phyloP scores from a whole-genome alignment of 805 yeast species.

The Candida palmyrensis region DNA sequence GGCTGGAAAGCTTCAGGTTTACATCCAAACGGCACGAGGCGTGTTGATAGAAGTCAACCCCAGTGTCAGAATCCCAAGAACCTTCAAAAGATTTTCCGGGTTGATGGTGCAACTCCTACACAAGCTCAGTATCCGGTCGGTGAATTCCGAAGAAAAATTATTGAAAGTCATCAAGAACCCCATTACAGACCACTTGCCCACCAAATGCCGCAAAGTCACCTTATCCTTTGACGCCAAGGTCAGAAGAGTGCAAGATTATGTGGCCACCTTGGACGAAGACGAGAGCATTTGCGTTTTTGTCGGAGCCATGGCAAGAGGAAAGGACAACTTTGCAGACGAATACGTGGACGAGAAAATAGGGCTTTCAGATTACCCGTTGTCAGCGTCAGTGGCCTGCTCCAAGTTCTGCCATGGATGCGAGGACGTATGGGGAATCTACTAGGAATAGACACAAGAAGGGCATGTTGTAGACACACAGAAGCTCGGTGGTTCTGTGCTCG shows the following conservation, averaged over 20 bases:
- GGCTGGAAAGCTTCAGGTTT: slow-evolving; percentile 95
- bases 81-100: slow-evolving; percentile 96
- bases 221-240: slow-evolving; percentile 90
- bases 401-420: slow-evolving; percentile 98
- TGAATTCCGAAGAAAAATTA: slow-evolving; percentile 90
- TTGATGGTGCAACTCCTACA: slow-evolving; percentile 96
- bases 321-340: slow-evolving; percentile 96
- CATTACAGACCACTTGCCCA: slow-evolving; percentile 92
- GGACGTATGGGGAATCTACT: slow-evolving; percentile 88
- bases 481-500: too few species aligned
- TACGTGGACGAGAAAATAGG: slow-evolving; percentile 95
- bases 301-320: slow-evolving; percentile 99
- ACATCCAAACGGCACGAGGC: slow-evolving; percentile 92
- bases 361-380: slow-evolving; percentile 88
- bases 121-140: slow-evolving; percentile 87
- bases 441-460: too few species aligned
- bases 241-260: slow-evolving; percentile 83
- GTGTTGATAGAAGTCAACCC: slow-evolving; percentile 96
- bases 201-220: slow-evolving; percentile 91
- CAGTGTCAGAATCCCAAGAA: slow-evolving; percentile 93
- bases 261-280: slow-evolving; percentile 70
- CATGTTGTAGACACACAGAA: too few species aligned
- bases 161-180: slow-evolving; percentile 95
- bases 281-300: slow-evolving; percentile 97
- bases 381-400: slow-evolving; percentile 97